A percentile compares a stretch with the other conserved stretches of the same genome.
Conservation (phyloP, 192 early-diverging fungal genomes). For the Anaeromyces robustus region DNA sequence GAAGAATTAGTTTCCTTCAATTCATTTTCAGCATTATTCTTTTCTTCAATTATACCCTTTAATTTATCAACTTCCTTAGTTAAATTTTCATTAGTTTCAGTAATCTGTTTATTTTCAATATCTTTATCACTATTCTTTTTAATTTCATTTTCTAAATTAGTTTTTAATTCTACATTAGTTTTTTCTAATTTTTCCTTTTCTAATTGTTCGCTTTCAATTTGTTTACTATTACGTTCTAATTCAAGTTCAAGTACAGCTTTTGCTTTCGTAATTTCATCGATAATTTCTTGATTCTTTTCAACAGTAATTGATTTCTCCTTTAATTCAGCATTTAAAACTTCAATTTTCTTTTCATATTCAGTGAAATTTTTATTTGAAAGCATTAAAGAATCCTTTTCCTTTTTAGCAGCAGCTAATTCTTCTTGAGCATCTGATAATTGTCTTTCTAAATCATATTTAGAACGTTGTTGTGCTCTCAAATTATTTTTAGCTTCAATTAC, state of each 20-base stretch:
- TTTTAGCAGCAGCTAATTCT: neutral
- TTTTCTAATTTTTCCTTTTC: neutral
- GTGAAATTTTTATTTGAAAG: neutral
- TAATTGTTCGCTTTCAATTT: neutral
- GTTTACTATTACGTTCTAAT: neutral
- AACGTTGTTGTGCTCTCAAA: neutral
- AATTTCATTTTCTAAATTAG: neutral
- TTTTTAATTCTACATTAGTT: neutral
- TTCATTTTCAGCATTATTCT: neutral
- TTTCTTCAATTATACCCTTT: neutral
- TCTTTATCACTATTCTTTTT: neutral
- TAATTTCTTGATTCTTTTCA: neutral
- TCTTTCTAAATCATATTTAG: neutral
- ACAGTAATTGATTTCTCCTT: neutral
- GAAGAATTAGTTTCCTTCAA: neutral
- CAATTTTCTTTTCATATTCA: neutral
- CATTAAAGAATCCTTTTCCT: neutral
- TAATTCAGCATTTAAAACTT: neutral
- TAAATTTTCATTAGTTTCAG: neutral
- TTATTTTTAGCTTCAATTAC: neutral
- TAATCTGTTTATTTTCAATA: neutral
- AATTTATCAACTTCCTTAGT: neutral
- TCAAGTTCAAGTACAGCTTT: neutral
- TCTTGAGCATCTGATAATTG: neutral
- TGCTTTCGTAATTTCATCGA: neutral